Percentiles rank a stretch among this genome's conserved stretches.
These are phyloP conservation scores for Plectosphaerella cucumerina DNA, from an alignment of 2,329 filamentous ascomycete species.

Conservation along the genomic window DNA sequence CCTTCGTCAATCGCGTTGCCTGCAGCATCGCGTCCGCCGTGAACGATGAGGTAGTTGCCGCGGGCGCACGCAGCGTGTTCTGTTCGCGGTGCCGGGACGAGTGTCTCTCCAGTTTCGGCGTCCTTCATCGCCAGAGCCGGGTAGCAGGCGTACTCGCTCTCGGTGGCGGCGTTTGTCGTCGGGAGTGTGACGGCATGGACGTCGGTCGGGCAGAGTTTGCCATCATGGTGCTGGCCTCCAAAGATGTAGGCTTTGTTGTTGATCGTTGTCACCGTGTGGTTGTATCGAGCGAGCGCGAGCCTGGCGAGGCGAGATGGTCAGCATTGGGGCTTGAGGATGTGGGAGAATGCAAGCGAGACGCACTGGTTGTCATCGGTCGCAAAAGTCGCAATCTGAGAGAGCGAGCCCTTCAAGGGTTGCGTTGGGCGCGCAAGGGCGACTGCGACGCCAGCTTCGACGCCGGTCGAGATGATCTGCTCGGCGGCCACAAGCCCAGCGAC, in stretches of 20 bases:
- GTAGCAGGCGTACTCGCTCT: slow-evolving; percentile 27
- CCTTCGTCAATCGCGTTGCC: slow-evolving; percentile 25
- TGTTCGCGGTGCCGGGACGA: slow-evolving; percentile 25
- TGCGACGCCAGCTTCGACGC: slow-evolving; percentile 33
- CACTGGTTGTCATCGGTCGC: slow-evolving; percentile 23
- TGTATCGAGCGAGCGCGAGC: slow-evolving; percentile 37
- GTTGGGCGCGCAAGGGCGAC: slow-evolving; percentile 46
- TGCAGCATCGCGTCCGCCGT: slow-evolving; percentile 27
- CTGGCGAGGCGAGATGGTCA: slow-evolving; percentile 10
- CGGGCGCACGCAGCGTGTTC: slow-evolving; percentile 30
- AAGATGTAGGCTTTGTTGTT: slow-evolving; percentile 52
- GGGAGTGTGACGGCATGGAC: slow-evolving; percentile 50
- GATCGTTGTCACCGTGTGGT: slow-evolving; percentile 49
- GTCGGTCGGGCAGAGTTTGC: slow-evolving; percentile 41
- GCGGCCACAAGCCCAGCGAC: slow-evolving; percentile 31
- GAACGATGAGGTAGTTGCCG: slow-evolving; percentile 25
- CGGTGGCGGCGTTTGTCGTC: slow-evolving; percentile 27
- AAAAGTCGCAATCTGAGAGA: slow-evolving; percentile 39
- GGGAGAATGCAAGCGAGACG: background rate
- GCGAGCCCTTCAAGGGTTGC: slow-evolving; percentile 44
- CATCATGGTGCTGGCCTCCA: slow-evolving; percentile 37
- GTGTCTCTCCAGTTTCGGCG: slow-evolving; percentile 17
- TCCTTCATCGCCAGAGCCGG: slow-evolving; percentile 22
- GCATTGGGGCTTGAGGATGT: background rate
- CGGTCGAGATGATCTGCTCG: slow-evolving; percentile 35